These are phyloP conservation scores for Colletotrichum phormii DNA, from an alignment of 2,329 filamentous ascomycete genomes.

Conservation along the genomic window DNA sequence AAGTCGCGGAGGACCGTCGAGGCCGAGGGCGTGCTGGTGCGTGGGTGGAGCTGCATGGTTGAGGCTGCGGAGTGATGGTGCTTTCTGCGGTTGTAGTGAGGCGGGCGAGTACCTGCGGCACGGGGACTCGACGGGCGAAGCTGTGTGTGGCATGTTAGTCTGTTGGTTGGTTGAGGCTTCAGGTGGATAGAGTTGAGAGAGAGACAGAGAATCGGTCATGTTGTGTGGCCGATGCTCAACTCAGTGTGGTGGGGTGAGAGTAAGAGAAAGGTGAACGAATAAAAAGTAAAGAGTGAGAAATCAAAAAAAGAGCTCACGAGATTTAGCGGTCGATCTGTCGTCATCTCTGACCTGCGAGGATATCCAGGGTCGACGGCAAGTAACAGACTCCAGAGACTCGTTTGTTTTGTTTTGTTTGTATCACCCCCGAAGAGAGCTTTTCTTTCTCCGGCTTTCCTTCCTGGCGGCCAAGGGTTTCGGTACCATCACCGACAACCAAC, in stretches of 20 bases:
- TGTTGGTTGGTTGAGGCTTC: background rate
- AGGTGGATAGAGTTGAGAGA: background rate
- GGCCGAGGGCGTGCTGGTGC: conserved; percentile 34
- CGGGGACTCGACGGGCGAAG: background rate
- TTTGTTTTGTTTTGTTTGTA: background rate
- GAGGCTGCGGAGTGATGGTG: background rate
- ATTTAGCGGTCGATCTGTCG: conserved; percentile 7
- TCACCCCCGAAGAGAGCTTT: background rate
- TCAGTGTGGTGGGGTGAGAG: background rate
- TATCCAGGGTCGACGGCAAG: background rate
- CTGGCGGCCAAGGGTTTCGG: background rate
- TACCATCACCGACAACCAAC: background rate
- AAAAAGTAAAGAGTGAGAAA: background rate
- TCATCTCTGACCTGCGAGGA: conserved; percentile 12
- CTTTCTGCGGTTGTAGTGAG: background rate
- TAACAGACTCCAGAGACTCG: background rate
- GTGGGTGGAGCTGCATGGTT: conserved; percentile 34
- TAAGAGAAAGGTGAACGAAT: background rate
- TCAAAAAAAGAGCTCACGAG: conserved; percentile 14
- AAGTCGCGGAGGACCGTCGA: conserved; percentile 35
- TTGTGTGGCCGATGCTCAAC: background rate
- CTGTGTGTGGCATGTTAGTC: conserved; percentile 16
- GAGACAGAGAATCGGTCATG: no score
- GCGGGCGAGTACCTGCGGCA: background rate
- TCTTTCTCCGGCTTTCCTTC: background rate